Conservation (phyloP, 1,284 basidiomycete species). For the Cystobasidium pallidum region DNA sequence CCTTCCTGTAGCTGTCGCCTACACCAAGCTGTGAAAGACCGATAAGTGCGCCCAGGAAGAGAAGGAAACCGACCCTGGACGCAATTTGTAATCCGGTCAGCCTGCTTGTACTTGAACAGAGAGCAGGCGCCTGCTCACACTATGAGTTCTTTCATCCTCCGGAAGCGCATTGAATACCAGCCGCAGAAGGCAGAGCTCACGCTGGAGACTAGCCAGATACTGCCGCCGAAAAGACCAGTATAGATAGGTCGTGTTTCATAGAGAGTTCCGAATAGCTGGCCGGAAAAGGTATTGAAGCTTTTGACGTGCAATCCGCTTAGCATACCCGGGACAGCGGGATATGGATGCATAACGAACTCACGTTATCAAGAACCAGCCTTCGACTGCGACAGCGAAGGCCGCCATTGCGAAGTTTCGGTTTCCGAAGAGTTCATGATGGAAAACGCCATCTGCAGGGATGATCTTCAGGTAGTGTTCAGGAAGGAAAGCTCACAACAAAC, state of each 20-base stretch:
- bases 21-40: slow-evolving; percentile 1
- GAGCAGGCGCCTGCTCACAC: background rate
- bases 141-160: slow-evolving; percentile 11
- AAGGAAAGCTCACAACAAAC: background rate
- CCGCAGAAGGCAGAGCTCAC: slow-evolving; percentile 12
- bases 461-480: background rate
- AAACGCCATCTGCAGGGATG: slow-evolving; percentile 2
- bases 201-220: slow-evolving; percentile 1
- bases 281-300: slow-evolving; percentile 16
- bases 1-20: background rate
- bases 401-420: slow-evolving; percentile 13
- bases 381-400: slow-evolving; percentile 5
- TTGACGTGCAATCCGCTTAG: background rate
- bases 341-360: too few species aligned
- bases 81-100: background rate
- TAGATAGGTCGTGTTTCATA: slow-evolving; percentile 12
- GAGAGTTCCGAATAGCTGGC: slow-evolving; percentile 4
- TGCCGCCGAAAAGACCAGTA: slow-evolving; percentile 1
- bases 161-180: slow-evolving; percentile 13
- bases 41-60: slow-evolving; percentile 9
- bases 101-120: background rate
- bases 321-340: too few species aligned
- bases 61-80: background rate
- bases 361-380: slow-evolving; percentile 12
- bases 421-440: slow-evolving; percentile 1